Evolutionary conservation across 129 eudicot species (phyloP).

Genomic region (Erigeron canadensis): DNA sequence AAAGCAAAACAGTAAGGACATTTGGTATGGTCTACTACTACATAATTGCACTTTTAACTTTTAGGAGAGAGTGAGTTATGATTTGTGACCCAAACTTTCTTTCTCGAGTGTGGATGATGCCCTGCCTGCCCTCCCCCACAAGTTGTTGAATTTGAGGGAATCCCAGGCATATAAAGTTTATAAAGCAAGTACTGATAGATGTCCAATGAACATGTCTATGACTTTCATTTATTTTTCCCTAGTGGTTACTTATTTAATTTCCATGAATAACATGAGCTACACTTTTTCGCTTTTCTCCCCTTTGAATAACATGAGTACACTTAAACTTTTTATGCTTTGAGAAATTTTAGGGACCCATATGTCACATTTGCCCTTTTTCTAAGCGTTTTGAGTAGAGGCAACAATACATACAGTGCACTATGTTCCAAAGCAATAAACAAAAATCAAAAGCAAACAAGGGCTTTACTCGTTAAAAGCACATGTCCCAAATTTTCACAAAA

Average conservation of each 20-base stretch:
- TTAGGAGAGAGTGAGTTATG: constrained; percentile 37
- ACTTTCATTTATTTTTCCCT: constrained; percentile 34
- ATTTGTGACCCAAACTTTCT: constrained; percentile 41
- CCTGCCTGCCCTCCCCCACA: constrained; percentile 24
- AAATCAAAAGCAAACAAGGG: background rate
- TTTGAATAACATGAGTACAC: constrained; percentile 33
- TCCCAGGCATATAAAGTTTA: constrained; percentile 67
- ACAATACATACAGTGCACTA: constrained; percentile 32
- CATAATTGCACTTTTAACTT: constrained; percentile 34
- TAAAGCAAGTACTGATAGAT: constrained; percentile 19
- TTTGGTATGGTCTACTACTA: constrained; percentile 23
- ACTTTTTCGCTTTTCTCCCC: constrained; percentile 41
- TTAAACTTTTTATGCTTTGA: constrained; percentile 34
- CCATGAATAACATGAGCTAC: constrained; percentile 43
- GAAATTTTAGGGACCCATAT: constrained; percentile 50
- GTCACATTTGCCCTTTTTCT: constrained; percentile 29
- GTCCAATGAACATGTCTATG: constrained; percentile 32
- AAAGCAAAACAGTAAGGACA: constrained; percentile 11
- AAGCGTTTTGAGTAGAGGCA: constrained; percentile 31
- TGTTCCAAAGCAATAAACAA: background rate
- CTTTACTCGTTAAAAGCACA: background rate
- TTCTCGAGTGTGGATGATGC: constrained; percentile 16
- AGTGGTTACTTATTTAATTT: constrained; percentile 36
- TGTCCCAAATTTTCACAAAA: background rate
- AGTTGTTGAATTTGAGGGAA: constrained; percentile 63